phyloP scores from a whole-genome alignment of 1,284 basidiomycete species.

The Rhizoctonia solani region DNA sequence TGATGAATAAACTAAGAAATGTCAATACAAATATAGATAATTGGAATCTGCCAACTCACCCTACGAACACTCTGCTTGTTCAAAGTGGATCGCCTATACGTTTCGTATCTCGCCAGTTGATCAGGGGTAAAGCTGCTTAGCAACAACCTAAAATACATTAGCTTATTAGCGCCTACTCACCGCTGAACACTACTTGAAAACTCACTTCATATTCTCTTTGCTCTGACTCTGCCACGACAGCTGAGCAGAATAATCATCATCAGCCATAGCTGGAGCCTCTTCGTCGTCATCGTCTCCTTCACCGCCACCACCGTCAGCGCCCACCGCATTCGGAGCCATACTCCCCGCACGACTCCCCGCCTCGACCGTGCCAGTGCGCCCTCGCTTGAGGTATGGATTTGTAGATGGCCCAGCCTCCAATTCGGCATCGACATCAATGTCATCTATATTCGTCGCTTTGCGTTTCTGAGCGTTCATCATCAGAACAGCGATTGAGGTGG shows the following conservation, averaged over 20 bases:
- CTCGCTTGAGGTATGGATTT: conserved; percentile 13
- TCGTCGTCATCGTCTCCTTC: conserved; percentile 63
- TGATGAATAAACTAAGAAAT: conserved; percentile 55
- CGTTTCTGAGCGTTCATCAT: conserved; percentile 26
- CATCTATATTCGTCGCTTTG: conserved; percentile 28
- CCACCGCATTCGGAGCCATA: conserved; percentile 2
- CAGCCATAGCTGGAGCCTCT: conserved; percentile 77
- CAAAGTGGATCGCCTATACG: conserved; percentile 79
- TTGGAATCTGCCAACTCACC: conserved; percentile 49
- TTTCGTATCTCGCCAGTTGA: conserved; percentile 88
- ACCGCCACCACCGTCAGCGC: conserved; percentile 56
- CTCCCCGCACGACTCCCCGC: conserved; percentile 27
- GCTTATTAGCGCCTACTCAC: not conserved
- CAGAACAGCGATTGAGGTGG: not conserved
- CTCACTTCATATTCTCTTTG: conserved; percentile 79
- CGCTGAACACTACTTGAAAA: conserved; percentile 8
- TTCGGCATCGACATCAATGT: conserved; percentile 22
- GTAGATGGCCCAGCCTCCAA: conserved; percentile 10
- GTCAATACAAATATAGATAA: not conserved
- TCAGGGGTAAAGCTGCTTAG: conserved; percentile 84
- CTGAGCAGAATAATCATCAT: conserved; percentile 81
- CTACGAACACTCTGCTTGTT: conserved; percentile 82
- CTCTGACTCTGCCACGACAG: conserved; percentile 78
- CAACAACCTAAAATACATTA: conserved; percentile 59
- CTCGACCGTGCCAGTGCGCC: conserved; percentile 7